Conservation (phyloP, 257 asterid species). For the Solanum paucissectum region DNA sequence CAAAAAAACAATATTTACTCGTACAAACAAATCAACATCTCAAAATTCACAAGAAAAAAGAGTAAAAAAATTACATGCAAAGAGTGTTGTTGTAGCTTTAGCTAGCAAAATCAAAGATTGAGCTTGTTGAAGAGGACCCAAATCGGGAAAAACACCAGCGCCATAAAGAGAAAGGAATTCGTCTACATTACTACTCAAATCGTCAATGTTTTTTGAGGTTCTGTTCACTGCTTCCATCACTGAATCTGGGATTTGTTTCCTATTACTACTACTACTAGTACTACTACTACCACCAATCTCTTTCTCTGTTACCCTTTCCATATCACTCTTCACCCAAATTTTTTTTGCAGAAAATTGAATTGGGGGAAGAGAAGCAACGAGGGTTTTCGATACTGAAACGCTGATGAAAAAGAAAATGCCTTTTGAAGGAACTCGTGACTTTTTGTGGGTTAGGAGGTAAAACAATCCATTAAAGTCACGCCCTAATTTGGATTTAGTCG, state of each 20-base stretch:
- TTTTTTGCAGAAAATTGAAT: neutral
- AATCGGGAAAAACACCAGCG: slow-evolving; percentile 44
- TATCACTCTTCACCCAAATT: neutral
- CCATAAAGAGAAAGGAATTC: slow-evolving; percentile 53
- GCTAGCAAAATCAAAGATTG: slow-evolving; percentile 58
- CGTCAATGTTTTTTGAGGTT: slow-evolving; percentile 61
- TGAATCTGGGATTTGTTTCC: slow-evolving; percentile 48
- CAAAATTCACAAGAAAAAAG: neutral
- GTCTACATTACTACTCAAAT: slow-evolving; percentile 48
- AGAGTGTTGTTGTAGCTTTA: slow-evolving; percentile 61
- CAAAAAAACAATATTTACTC: neutral
- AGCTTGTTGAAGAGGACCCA: slow-evolving; percentile 86
- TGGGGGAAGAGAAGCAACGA: neutral
- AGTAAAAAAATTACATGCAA: slow-evolving; percentile 37
- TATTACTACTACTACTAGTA: slow-evolving; percentile 1
- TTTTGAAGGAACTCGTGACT: neutral
- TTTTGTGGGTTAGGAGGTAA: neutral
- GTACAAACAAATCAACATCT: neutral
- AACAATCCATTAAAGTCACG: too few relatives aligned
- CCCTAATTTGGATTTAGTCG: fast-evolving
- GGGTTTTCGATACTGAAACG: neutral
- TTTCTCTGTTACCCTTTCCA: neutral
- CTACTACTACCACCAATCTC: slow-evolving; percentile 8
- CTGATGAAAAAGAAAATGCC: neutral
- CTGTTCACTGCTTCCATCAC: slow-evolving; percentile 65